Base-by-base conservation (phyloP, 164 flowering plant species). In the Saururus chinensis region DNA sequence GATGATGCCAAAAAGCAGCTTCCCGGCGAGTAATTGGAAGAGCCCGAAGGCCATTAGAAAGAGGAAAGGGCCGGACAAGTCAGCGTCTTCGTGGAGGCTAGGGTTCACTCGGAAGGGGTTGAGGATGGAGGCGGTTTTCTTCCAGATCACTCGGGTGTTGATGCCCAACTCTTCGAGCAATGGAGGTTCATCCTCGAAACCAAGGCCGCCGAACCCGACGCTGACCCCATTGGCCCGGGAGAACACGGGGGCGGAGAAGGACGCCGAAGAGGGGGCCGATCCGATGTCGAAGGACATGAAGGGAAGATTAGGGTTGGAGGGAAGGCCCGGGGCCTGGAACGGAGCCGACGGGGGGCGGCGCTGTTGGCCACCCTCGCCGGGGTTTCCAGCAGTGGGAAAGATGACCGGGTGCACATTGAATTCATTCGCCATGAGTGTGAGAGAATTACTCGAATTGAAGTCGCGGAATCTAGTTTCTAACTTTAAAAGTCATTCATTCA, bases 91-190 rank as follows among this genome's bases (percentile, higher is more conserved):
- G 67, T 85, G 89, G n/a, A 83, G 78, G 51, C 63, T 59, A 4
- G 84, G 66, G 63, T 86, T 79, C 24, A 83, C 67, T 35, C 83
- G 77, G 56, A 88, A 63, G 1, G 96, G 97, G 56, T 82, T 87
- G 61, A 87, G 68, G 60, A 89, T 80, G 7, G 96, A 80, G 11
- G 63, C 54, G 24, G 92, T 82, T 60, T 92, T 89, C n/a, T 63
- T 72, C 89, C 89, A 85, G 78, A 92, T 92, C 72, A 84, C 92
- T 23, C 76, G 81, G 0, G 98, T 85, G 70, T 89, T 86, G 64
- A 89, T 89, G 16, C 95, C 98, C 42, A 92, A 87, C 57, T 92
- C 98, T 73, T 92, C 98, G 8, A 92, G 82, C n/a, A 87, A 76
- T 5, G 96, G 89, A 37, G 75, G 92, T 69, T 88, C 96, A 63